A percentile compares a stretch with the other conserved stretches of the same genome.
Conservation (phyloP, 306 rosid species). For the Myrica gale region DNA sequence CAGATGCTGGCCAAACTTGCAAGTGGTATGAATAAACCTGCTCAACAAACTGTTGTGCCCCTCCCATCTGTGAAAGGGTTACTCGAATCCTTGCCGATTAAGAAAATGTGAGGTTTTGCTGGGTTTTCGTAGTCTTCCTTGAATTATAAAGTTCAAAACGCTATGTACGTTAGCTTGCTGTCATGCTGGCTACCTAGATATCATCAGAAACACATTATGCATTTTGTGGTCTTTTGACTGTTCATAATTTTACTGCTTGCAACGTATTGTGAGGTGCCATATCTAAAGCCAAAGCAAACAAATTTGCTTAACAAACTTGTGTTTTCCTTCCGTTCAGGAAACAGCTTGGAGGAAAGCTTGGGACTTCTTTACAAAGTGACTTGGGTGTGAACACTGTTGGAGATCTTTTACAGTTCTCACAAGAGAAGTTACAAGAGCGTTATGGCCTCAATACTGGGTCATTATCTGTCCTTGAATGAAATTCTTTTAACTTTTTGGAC, state of each 20-base stretch:
- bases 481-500: constrained; percentile 15
- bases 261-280: constrained; percentile 11
- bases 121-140: not conserved
- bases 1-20: constrained; percentile 96
- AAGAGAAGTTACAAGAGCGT: constrained; percentile 73
- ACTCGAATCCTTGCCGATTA: constrained; percentile 87
- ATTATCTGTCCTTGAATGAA: constrained; percentile 23
- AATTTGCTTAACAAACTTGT: not conserved
- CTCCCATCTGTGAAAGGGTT: constrained; percentile 72
- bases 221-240: constrained; percentile 16
- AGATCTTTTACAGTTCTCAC: constrained; percentile 76
- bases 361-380: constrained; percentile 78
- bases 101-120: constrained; percentile 66
- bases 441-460: constrained; percentile 95
- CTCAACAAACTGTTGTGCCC: constrained; percentile 94
- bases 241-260: constrained; percentile 5
- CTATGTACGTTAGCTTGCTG: not conserved
- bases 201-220: constrained; percentile 1
- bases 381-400: constrained; percentile 80
- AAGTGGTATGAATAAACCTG: constrained; percentile 94
- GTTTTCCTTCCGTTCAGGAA: constrained; percentile 49
- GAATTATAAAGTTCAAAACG: not conserved
- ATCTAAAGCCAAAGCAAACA: constrained; percentile 21
- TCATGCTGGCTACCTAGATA: not conserved
- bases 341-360: constrained; percentile 98